These are phyloP conservation scores for Lodderomyces metapsilosis DNA, from an alignment of 1,139 yeast species.

Conservation along the genomic window DNA sequence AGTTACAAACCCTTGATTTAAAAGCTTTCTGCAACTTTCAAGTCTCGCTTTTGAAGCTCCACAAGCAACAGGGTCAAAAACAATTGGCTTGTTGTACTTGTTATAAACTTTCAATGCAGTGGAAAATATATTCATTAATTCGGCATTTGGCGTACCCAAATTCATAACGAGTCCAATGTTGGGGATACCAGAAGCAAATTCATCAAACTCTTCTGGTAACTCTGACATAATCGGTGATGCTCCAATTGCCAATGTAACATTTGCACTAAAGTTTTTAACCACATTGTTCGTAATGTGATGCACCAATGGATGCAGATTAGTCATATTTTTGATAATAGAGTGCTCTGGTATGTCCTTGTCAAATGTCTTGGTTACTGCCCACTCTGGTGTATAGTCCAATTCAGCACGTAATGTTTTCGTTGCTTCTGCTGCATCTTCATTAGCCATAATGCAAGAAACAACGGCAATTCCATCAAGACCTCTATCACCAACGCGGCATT, in stretches of 20 bases:
- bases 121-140: constrained; percentile 42
- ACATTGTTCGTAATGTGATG: constrained; percentile 90
- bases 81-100: constrained; percentile 54
- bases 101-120: constrained; percentile 63
- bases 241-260: constrained; percentile 81
- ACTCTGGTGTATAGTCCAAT: constrained; percentile 2
- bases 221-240: constrained; percentile 96
- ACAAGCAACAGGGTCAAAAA: constrained; percentile 90
- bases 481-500: constrained; percentile 47
- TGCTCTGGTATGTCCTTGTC: constrained; percentile 16
- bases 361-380: constrained; percentile 9
- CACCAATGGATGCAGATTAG: constrained; percentile 53
- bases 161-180: constrained; percentile 62
- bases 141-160: constrained; percentile 67
- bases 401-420: constrained; percentile 32
- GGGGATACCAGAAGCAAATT: constrained; percentile 56
- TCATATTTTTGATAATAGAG: constrained; percentile 15
- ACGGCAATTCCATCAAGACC: constrained; percentile 77
- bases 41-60: constrained; percentile 73
- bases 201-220: constrained; percentile 62
- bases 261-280: constrained; percentile 87
- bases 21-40: constrained; percentile 43
- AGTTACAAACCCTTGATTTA: constrained; percentile 59
- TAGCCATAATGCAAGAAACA: constrained; percentile 84
- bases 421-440: constrained; percentile 53